Conservation (phyloP, 352 stramenopile genomes). For the Phytophthora idaei region DNA sequence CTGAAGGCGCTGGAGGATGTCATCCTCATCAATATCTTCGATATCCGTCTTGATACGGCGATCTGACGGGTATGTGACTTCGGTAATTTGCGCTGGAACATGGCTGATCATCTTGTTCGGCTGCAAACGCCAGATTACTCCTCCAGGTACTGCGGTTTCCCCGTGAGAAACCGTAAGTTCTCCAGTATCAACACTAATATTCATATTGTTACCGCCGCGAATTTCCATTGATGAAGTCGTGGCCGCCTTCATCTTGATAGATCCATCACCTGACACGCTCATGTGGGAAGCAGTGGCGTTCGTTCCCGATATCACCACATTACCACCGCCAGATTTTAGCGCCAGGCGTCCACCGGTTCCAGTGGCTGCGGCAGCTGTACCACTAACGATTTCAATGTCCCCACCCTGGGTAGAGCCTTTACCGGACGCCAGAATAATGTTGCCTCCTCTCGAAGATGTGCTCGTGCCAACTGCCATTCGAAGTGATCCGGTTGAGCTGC, state of each 20-base stretch:
- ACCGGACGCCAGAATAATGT: conserved; percentile 24
- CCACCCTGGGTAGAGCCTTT: conserved; percentile 23
- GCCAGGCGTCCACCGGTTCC: conserved; percentile 30
- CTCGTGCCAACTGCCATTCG: conserved; percentile 21
- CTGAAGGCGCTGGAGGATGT: conserved; percentile 90
- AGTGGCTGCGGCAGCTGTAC: conserved; percentile 14
- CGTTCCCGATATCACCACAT: conserved; percentile 28
- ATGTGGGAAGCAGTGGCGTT: conserved; percentile 31
- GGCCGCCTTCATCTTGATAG: conserved; percentile 40
- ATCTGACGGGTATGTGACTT: conserved; percentile 94
- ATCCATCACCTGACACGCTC: conserved; percentile 38
- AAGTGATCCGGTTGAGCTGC: conserved; percentile 27
- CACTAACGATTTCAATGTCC: conserved; percentile 34
- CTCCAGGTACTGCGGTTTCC: conserved; percentile 49
- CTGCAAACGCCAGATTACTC: conserved; percentile 58
- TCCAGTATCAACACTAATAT: conserved; percentile 51
- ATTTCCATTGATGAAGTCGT: conserved; percentile 47
- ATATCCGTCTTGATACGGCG: conserved; percentile 94
- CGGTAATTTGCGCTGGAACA: conserved; percentile 89
- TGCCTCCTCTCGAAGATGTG: conserved; percentile 20
- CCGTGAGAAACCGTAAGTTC: conserved; percentile 61
- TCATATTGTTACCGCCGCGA: conserved; percentile 50
- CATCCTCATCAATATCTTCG: conserved; percentile 85
- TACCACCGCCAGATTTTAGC: conserved; percentile 36
- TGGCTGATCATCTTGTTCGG: conserved; percentile 66